Percentiles rank a stretch among this genome's conserved stretches.
phyloP scores from a whole-genome alignment of 371 early-diverging fungal genomes.

The Batrachochytrium dendrobatidis region DNA sequence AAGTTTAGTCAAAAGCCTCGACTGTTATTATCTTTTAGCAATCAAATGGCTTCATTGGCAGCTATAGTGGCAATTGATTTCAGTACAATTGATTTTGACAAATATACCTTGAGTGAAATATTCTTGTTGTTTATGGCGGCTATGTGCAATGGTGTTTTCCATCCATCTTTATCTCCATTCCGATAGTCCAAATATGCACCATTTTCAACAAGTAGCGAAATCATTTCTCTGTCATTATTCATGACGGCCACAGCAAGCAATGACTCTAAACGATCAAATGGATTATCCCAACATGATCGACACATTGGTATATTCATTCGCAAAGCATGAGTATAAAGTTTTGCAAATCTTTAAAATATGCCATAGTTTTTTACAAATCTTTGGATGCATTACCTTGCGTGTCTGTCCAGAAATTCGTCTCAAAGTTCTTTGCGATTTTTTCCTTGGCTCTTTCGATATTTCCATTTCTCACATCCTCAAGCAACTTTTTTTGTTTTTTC shows the following conservation, averaged over 20 bases:
- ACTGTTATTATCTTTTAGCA: too few species aligned
- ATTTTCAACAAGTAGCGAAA: conserved; percentile 28
- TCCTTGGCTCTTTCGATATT: conserved; percentile 36
- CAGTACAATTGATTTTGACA: too few species aligned
- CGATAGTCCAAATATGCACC: conserved; percentile 45
- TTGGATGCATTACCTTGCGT: conserved; percentile 21
- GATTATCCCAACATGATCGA: background rate
- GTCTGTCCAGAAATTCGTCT: conserved; percentile 44
- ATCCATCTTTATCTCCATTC: conserved; percentile 28
- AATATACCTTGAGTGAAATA: conserved; percentile 26
- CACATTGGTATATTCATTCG: background rate
- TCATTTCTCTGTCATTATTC: conserved; percentile 35
- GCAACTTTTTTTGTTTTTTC: conserved; percentile 42
- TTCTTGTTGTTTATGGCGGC: conserved; percentile 39
- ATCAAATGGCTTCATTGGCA: too few species aligned
- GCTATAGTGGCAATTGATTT: too few species aligned
- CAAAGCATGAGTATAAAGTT: background rate
- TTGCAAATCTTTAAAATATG: too few species aligned
- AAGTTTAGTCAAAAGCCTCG: conserved; percentile 1
- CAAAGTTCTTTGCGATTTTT: conserved; percentile 25
- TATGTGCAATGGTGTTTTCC: conserved; percentile 42
- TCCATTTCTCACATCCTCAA: conserved; percentile 39
- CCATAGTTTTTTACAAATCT: too few species aligned
- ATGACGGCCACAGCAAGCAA: conserved; percentile 36
- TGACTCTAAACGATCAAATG: conserved; percentile 21